phyloP scores from a whole-genome alignment of 495 filamentous ascomycete species.

The Penicillium canescens region DNA sequence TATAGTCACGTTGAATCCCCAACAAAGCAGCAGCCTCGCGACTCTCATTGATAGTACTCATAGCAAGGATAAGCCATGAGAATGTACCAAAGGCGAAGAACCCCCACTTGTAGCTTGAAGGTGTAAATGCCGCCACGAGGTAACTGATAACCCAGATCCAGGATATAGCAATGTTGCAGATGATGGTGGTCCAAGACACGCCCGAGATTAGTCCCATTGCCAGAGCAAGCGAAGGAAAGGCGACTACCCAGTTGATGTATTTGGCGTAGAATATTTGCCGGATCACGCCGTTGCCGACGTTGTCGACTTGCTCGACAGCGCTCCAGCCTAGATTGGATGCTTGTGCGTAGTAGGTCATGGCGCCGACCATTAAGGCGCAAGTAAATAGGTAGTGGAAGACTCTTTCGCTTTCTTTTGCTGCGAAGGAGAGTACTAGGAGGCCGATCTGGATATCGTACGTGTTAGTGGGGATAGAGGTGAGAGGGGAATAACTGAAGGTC shows the following conservation, averaged over 20 bases:
- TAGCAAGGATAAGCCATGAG: slow-evolving; percentile 60
- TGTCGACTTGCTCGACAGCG: slow-evolving; percentile 48
- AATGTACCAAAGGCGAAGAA: slow-evolving; percentile 65
- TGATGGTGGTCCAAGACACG: slow-evolving; percentile 63
- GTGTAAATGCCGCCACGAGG: slow-evolving; percentile 61
- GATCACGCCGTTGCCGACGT: slow-evolving; percentile 41
- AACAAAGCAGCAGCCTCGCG: slow-evolving; percentile 53
- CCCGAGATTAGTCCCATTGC: slow-evolving; percentile 63
- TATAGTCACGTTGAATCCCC: slow-evolving; percentile 53
- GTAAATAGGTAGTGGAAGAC: slow-evolving; percentile 72
- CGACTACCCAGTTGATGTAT: slow-evolving; percentile 67
- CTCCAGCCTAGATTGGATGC: slow-evolving; percentile 67
- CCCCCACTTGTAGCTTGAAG: slow-evolving; percentile 59
- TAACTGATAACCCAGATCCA: slow-evolving; percentile 65
- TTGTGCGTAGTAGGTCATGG: slow-evolving; percentile 70
- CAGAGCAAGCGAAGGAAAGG: slow-evolving; percentile 53
- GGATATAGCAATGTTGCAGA: slow-evolving; percentile 60
- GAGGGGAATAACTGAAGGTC: too few species aligned
- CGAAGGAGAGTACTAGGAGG: slow-evolving; percentile 48
- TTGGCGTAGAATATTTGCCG: slow-evolving; percentile 72
- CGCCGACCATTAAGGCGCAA: slow-evolving; percentile 57
- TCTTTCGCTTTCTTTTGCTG: slow-evolving; percentile 52
- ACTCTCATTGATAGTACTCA: slow-evolving; percentile 51
- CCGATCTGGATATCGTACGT: slow-evolving; percentile 27
- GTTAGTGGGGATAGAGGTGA: background rate